phyloP scores from a whole-genome alignment of 2,329 filamentous ascomycete species.

The Bretziella fagacearum region DNA sequence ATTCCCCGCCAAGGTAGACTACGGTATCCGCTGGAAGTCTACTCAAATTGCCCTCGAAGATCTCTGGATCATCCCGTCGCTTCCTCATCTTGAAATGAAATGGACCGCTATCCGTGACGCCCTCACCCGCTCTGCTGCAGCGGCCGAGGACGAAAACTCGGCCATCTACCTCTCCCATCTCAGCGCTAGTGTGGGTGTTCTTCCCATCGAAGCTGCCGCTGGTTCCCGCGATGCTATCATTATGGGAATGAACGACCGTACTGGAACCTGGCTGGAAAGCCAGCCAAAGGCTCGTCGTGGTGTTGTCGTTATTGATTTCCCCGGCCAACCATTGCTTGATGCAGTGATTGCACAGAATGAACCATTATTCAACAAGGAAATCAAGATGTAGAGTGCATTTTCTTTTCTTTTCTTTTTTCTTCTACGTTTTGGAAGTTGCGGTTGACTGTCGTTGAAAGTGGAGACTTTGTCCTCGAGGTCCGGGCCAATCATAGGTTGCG shows the following conservation, averaged over 20 bases:
- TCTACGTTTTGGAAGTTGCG: background rate
- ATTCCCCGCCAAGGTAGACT: slow-evolving; percentile 24
- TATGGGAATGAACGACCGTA: slow-evolving; percentile 33
- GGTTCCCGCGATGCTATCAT: slow-evolving; percentile 27
- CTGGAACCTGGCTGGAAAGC: slow-evolving; percentile 27
- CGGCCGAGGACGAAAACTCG: slow-evolving; percentile 21
- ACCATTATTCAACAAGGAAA: slow-evolving; percentile 15
- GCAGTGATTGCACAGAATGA: slow-evolving; percentile 27
- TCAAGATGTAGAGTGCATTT: background rate
- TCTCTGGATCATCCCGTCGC: slow-evolving; percentile 28
- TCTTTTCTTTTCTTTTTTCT: background rate
- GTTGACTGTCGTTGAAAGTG: background rate
- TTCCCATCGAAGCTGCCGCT: slow-evolving; percentile 33
- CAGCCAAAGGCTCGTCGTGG: slow-evolving; percentile 22
- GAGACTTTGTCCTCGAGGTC: too few species aligned
- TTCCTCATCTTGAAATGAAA: slow-evolving; percentile 29
- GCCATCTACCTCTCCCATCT: slow-evolving; percentile 31
- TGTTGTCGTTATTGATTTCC: slow-evolving; percentile 33
- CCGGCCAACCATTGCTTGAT: slow-evolving; percentile 27
- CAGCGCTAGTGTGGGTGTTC: slow-evolving; percentile 31
- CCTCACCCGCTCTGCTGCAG: slow-evolving; percentile 23
- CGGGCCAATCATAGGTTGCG: background rate
- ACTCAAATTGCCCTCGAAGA: slow-evolving; percentile 31
- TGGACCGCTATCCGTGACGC: slow-evolving; percentile 28
- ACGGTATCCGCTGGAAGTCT: slow-evolving; percentile 30